phyloP scores from a whole-genome alignment of 2,329 filamentous ascomycete genomes.

The Talaromyces sp. region DNA sequence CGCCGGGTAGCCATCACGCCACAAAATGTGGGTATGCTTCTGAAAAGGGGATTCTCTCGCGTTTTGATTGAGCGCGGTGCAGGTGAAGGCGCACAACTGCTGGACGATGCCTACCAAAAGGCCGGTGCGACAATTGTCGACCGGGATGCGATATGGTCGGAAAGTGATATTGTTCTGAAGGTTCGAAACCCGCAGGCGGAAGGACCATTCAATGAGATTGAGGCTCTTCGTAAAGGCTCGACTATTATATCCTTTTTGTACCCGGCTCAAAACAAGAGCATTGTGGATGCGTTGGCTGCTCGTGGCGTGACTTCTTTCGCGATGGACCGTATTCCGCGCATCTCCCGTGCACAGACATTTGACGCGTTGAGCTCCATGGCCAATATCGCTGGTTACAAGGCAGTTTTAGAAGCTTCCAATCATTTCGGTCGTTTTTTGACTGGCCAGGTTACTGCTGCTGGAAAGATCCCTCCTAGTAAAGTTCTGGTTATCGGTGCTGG shows the following conservation, averaged over 20 bases:
- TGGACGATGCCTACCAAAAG: conserved; percentile 73
- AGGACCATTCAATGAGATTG: conserved; percentile 64
- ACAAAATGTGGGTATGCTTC: conserved; percentile 75
- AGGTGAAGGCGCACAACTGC: conserved; percentile 75
- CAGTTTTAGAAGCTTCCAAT: conserved; percentile 85
- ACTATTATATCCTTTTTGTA: conserved; percentile 84
- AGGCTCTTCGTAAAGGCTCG: conserved; percentile 67
- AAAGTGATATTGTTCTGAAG: conserved; percentile 80
- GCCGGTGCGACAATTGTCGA: conserved; percentile 79
- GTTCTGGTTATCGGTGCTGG: conserved; percentile 88
- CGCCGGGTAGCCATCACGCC: conserved; percentile 83
- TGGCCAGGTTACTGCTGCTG: conserved; percentile 86
- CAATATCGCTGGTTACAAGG: conserved; percentile 92
- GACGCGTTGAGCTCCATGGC: conserved; percentile 91
- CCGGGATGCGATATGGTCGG: conserved; percentile 68
- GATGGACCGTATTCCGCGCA: conserved; percentile 91
- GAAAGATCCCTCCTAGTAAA: conserved; percentile 87
- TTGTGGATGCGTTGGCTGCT: conserved; percentile 72
- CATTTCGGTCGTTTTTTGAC: conserved; percentile 86
- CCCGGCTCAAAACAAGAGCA: conserved; percentile 74
- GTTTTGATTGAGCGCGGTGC: conserved; percentile 80
- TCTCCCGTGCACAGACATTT: conserved; percentile 85
- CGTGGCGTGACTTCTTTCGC: conserved; percentile 77
- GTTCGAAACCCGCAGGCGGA: conserved; percentile 72
- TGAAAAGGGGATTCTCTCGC: conserved; percentile 81